Conservation (phyloP, 129 eudicot species). For the Artemisia tridentata region DNA sequence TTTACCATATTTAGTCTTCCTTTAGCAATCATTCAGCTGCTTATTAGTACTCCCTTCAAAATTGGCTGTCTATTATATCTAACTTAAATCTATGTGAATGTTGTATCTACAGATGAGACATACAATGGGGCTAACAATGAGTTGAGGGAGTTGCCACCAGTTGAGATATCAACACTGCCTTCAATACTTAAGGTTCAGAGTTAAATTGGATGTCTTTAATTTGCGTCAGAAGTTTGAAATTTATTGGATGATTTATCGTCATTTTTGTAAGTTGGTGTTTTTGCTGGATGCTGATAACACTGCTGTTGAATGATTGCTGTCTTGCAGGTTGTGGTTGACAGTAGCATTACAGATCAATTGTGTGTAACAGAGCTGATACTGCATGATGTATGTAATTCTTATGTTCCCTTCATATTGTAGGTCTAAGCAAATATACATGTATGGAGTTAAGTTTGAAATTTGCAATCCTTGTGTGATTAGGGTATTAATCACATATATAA, state of each 20-base stretch:
- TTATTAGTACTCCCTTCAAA: too few species aligned
- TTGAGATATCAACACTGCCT: slow-evolving; percentile 84
- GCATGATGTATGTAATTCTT: slow-evolving; percentile 65
- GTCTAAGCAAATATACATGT: background rate
- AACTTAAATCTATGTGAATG: too few species aligned
- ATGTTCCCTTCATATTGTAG: background rate
- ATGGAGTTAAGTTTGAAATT: background rate
- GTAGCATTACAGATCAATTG: slow-evolving; percentile 79
- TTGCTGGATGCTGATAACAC: background rate
- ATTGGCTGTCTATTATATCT: too few species aligned
- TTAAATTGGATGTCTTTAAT: slow-evolving; percentile 7
- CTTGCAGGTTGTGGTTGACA: slow-evolving; percentile 80
- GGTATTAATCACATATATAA: slow-evolving; percentile 4
- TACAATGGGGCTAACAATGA: slow-evolving; percentile 58
- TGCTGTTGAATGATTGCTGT: slow-evolving; percentile 15
- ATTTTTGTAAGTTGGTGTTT: too few species aligned
- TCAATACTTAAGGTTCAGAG: slow-evolving; percentile 70
- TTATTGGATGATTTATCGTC: background rate
- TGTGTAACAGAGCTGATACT: slow-evolving; percentile 77
- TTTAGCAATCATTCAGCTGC: too few species aligned
- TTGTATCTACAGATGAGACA: slow-evolving; percentile 58
- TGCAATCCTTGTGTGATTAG: too few species aligned
- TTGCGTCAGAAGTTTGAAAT: slow-evolving; percentile 2
- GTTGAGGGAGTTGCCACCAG: slow-evolving; percentile 90
- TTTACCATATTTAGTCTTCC: slow-evolving; percentile 12